Conservation (phyloP, 352 stramenopile genomes). For the Pythium brachiatum region DNA sequence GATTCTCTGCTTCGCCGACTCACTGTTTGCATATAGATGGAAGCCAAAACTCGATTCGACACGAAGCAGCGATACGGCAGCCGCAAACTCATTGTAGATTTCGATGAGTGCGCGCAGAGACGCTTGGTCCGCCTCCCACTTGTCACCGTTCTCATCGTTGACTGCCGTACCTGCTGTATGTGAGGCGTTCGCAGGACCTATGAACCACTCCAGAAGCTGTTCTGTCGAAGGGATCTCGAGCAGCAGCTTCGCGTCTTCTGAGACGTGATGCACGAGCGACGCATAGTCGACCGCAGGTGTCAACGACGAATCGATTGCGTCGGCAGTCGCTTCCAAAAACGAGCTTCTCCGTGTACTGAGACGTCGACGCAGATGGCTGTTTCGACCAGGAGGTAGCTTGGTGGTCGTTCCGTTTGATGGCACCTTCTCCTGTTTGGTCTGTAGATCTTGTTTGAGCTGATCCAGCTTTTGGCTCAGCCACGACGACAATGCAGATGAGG, state of each 20-base stretch:
- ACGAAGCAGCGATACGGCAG: not conserved
- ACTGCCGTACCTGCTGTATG: not conserved
- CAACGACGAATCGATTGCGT: not conserved
- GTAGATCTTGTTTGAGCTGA: not conserved
- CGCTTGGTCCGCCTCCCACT: not conserved
- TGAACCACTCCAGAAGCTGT: not conserved
- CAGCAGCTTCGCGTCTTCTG: not conserved
- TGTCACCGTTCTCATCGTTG: not conserved
- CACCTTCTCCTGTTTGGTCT: not conserved
- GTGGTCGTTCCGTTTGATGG: not conserved
- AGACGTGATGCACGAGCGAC: not conserved
- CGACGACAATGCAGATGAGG: not conserved
- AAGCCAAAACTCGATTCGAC: conserved; percentile 1
- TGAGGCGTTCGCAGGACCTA: not conserved
- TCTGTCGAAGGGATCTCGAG: not conserved
- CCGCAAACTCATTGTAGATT: not conserved
- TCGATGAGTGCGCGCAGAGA: not conserved
- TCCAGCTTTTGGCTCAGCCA: not conserved
- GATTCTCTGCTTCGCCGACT: not conserved
- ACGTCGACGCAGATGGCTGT: not conserved
- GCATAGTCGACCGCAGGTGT: not conserved
- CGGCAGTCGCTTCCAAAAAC: not conserved
- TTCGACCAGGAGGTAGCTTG: not conserved
- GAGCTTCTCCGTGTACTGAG: not conserved
- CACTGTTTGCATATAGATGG: not conserved